A percentile compares a stretch with the other conserved stretches of the same genome.
Evolutionary conservation across 2,329 filamentous ascomycete genomes (phyloP).

Genomic region (Teratosphaeria zuluensis): DNA sequence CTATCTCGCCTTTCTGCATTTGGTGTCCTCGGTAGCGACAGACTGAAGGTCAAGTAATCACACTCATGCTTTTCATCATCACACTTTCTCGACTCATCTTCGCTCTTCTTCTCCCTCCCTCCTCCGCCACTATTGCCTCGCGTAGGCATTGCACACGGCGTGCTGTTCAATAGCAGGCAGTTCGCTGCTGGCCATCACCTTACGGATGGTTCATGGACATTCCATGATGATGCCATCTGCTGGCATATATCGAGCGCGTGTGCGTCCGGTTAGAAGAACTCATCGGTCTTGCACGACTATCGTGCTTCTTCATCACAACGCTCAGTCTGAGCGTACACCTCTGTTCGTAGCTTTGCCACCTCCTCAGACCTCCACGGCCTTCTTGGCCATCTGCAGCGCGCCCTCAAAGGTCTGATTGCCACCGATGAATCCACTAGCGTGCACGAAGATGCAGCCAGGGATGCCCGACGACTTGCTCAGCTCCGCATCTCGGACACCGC

Average conservation of each 20-base stretch:
- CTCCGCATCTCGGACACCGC: slow-evolving; percentile 78
- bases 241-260: neutral
- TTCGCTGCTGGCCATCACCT: neutral
- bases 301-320: neutral
- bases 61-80: too few species aligned
- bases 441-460: slow-evolving; percentile 77
- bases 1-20: too few species aligned
- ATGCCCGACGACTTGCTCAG: slow-evolving; percentile 63
- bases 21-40: neutral
- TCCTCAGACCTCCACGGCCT: slow-evolving; percentile 47
- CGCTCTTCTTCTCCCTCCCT: neutral
- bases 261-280: neutral
- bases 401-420: slow-evolving; percentile 89
- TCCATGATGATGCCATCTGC: neutral
- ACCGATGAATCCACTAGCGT: slow-evolving; percentile 91
- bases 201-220: neutral
- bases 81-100: too few species aligned
- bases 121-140: neutral
- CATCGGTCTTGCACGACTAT: neutral
- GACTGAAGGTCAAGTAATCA: neutral
- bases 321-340: neutral
- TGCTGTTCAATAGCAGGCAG: neutral
- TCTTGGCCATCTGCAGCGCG: slow-evolving; percentile 72
- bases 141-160: neutral
- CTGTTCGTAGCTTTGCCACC: neutral